These are phyloP conservation scores for Sporothrix sp. DNA, from an alignment of 2,329 filamentous ascomycete species.

Conservation along the genomic window DNA sequence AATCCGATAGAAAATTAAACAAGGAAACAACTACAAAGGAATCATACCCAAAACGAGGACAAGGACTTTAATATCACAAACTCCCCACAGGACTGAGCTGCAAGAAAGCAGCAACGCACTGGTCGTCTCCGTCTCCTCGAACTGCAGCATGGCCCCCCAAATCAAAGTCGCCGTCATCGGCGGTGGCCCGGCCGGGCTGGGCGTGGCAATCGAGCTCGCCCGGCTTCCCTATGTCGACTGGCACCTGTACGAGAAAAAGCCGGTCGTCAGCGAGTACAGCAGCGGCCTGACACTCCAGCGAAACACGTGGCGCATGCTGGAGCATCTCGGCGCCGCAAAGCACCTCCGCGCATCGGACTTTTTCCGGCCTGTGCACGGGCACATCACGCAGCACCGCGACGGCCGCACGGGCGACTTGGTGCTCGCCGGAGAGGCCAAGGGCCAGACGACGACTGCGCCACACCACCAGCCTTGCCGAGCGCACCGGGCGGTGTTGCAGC, in stretches of 20 bases:
- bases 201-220: conserved; percentile 22
- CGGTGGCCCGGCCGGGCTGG: conserved; percentile 19
- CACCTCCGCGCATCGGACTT: conserved; percentile 23
- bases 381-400: conserved; percentile 21
- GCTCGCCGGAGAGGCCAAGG: conserved; percentile 15
- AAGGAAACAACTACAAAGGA: neutral
- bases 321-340: conserved; percentile 24
- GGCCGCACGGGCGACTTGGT: conserved; percentile 24
- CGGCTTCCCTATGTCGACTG: conserved; percentile 24
- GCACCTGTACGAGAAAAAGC: conserved; percentile 28
- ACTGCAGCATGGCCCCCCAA: neutral
- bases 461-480: conserved; percentile 22
- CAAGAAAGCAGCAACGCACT: no score
- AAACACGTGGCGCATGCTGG: conserved; percentile 27
- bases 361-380: conserved; percentile 21
- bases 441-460: conserved; percentile 13
- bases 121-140: no score
- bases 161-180: conserved; percentile 12
- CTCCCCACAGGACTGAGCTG: no score
- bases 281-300: conserved; percentile 27
- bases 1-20: neutral
- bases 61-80: neutral
- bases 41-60: neutral
- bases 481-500: conserved; percentile 34
- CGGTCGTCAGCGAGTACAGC: conserved; percentile 28